Evolutionary conservation across 768 basidiomycete genomes (phyloP).

Genomic region (Macrolepiota fuliginosa): DNA sequence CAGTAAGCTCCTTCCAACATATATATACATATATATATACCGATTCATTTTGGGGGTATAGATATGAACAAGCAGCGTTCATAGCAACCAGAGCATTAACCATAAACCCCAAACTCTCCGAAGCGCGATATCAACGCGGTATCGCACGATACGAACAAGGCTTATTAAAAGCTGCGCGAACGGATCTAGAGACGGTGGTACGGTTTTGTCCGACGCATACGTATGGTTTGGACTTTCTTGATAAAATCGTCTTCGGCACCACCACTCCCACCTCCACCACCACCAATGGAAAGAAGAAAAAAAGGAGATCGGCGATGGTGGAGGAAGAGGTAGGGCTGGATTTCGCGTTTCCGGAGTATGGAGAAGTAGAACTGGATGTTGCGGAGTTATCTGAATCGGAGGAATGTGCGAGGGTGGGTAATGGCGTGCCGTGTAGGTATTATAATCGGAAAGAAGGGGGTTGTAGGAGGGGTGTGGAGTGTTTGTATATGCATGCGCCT

Average conservation of each 20-base stretch:
- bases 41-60: conserved; percentile 15
- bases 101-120: conserved; percentile 34
- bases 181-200: conserved; percentile 28
- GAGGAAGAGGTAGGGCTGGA: conserved; percentile 16
- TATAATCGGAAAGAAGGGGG: conserved; percentile 43
- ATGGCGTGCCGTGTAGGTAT: conserved; percentile 45
- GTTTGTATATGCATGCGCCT: conserved; percentile 49
- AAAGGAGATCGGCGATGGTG: conserved; percentile 4
- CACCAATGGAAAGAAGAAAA: too few relatives aligned
- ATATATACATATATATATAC: conserved; percentile 8
- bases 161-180: conserved; percentile 27
- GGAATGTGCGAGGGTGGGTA: conserved; percentile 48
- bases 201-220: conserved; percentile 20
- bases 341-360: conserved; percentile 19
- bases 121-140: conserved; percentile 41
- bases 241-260: conserved; percentile 20
- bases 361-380: conserved; percentile 27
- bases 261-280: too few relatives aligned
- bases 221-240: conserved; percentile 12
- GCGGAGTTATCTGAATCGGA: conserved; percentile 48
- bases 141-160: conserved; percentile 35
- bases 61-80: conserved; percentile 37
- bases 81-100: conserved; percentile 35
- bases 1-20: conserved; percentile 20
- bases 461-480: conserved; percentile 37